Evolutionary conservation across 106 monocot genomes (phyloP).

Genomic region (Dioscorea dumetorum): DNA sequence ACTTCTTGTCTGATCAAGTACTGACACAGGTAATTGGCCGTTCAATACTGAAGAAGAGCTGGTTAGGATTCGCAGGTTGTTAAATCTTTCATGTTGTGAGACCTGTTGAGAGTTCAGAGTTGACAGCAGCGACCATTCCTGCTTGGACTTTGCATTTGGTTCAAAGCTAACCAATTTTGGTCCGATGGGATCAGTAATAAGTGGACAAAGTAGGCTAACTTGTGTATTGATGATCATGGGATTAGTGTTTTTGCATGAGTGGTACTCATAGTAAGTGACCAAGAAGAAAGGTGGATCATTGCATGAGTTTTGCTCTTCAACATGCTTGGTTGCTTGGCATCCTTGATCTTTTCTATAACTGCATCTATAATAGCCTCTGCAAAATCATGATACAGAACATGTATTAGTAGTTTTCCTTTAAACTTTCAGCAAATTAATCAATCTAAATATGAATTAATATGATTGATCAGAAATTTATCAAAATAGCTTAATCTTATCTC

Average conservation of each 20-base stretch:
- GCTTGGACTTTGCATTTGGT: background rate
- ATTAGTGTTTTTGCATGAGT: background rate
- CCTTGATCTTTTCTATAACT: background rate
- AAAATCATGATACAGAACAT: background rate
- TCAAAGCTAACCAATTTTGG: background rate
- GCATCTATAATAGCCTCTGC: constrained; percentile 1
- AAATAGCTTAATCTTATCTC: no score
- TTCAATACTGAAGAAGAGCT: background rate
- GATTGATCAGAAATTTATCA: no score
- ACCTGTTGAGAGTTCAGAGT: background rate
- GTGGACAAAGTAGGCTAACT: background rate
- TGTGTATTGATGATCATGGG: background rate
- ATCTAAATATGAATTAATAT: no score
- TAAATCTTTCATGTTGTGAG: background rate
- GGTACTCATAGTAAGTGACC: background rate
- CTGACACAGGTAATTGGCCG: no score
- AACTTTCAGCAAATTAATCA: no score
- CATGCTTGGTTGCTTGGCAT: background rate
- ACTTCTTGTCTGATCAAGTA: no score
- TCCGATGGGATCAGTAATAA: background rate
- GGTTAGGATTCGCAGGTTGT: background rate
- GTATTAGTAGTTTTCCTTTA: no score
- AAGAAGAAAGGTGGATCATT: background rate
- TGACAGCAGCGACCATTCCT: no score
- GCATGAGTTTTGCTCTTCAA: background rate